Percentiles rank a stretch among this genome's conserved stretches.
Conservation (phyloP, 331 rosid species). For the Malus hybrid region DNA sequence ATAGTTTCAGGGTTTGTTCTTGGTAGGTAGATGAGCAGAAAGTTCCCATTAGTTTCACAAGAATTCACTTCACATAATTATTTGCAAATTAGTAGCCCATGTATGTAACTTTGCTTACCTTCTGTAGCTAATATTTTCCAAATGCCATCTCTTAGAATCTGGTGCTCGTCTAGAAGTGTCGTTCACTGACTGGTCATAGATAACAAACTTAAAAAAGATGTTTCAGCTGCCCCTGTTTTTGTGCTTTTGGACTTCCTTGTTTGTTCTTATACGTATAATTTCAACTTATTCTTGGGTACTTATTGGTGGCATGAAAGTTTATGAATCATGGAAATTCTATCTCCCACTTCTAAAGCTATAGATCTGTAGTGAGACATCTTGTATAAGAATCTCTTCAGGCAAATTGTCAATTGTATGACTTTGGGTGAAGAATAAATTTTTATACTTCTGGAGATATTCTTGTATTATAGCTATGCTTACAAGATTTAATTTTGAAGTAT, state of each 20-base stretch:
- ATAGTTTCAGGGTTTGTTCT: not conserved
- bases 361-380: not conserved
- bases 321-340: not conserved
- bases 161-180: not conserved
- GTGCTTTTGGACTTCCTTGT: not conserved
- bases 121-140: not conserved
- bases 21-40: not conserved
- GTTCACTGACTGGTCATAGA: not conserved
- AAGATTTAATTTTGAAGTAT: constrained; percentile 8
- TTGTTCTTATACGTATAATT: not conserved
- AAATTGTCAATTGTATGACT: not conserved
- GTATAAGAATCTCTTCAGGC: not conserved
- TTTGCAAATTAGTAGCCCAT: not conserved
- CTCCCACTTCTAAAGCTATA: not conserved
- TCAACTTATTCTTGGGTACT: not conserved
- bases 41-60: not conserved
- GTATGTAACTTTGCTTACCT: not conserved
- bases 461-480: constrained; percentile 13
- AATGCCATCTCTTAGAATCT: not conserved
- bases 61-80: not conserved
- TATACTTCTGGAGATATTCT: not conserved
- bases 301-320: not conserved
- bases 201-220: not conserved
- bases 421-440: not conserved
- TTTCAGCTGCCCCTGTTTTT: not conserved